Percentiles rank a stretch among this genome's conserved stretches.
phyloP scores from a whole-genome alignment of 176 grass and related monocot genomes.

The Pharus latifolius region DNA sequence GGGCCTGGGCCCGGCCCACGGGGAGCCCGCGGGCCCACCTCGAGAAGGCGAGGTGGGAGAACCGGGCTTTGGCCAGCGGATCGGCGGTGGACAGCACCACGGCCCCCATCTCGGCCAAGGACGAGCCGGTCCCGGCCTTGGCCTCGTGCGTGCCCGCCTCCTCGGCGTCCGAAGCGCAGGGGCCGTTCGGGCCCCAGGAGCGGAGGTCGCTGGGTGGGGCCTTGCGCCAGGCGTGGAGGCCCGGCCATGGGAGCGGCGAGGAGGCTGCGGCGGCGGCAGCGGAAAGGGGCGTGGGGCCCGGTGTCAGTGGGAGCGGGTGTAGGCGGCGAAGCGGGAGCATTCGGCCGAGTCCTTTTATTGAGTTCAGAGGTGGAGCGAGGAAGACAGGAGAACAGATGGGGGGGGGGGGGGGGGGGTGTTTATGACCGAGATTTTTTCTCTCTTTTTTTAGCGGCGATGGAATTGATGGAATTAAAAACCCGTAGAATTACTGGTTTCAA shows the following conservation, averaged over 20 bases:
- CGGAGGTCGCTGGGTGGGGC: conserved; percentile 49
- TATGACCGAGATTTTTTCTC: background rate
- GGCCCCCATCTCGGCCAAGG: conserved; percentile 62
- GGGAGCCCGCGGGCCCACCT: conserved; percentile 40
- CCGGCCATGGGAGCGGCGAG: conserved; percentile 50
- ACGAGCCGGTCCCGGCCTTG: conserved; percentile 5
- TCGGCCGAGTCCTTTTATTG: background rate
- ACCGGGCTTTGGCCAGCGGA: conserved; percentile 50
- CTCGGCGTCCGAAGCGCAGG: conserved; percentile 19
- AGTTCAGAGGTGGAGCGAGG: background rate
- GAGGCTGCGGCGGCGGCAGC: background rate
- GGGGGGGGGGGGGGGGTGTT: background rate
- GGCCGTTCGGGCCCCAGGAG: conserved; percentile 53
- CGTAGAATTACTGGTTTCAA: no score
- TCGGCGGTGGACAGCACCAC: conserved; percentile 64
- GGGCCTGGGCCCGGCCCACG: conserved; percentile 28
- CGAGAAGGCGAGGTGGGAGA: conserved; percentile 74
- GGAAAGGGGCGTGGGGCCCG: background rate
- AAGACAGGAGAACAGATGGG: no score
- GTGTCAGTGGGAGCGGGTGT: background rate
- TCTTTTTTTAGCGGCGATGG: background rate
- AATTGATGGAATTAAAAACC: no score
- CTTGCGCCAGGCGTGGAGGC: conserved; percentile 59
- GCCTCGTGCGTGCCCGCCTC: background rate
- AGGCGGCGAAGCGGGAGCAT: conserved; percentile 21